Evolutionary conservation across 2,329 filamentous ascomycete species (phyloP), one percentile per base, ranked within the genome.

Genomic region (Stagonosporopsis vannaccii): DNA sequence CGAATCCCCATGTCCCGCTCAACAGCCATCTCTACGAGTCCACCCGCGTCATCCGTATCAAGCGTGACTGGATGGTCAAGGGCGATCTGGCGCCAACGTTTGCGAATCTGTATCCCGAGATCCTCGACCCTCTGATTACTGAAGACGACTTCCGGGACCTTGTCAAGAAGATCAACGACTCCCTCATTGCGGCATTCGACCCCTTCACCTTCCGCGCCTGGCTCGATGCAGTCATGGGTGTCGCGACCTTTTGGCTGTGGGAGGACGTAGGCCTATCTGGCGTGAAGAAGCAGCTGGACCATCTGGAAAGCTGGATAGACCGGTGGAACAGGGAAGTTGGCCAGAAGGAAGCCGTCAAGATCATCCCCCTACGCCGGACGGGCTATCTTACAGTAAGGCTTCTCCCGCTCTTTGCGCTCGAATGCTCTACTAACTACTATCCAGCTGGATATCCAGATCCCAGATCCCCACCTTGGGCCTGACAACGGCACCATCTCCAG

Each of bases 21-120:
- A 82, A 87, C 53, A 96, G 91, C 7, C 82, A 85, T 13, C 87
- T 96, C 62, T 91, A 91, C 70, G 77, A 83, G 41, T 87, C 83
- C 6, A 99, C 95, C 2, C 89, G 94, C 53, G 90, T 99, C 62
- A 97, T 99, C 68, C 89, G 95, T 15, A 89, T 99, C 60, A 88
- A 89, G 55, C 85, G 95, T 37, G 95, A 99, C 76, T 99, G 93
- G 90, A 88, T 98, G 78, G 77, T 93, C 26, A 85, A 88, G 58
- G 95, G 94, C 32, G 95, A 99, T 75, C 80, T 97, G 25, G 94
- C 93, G 1, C 95, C 95, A 0, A 92, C 93, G 0, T 98, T 96
- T 73, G 95, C 91, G 15, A 97, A 98, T 68, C 82, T 97, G 2
- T 99, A 99, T 69, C 95, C 95, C 0, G 95, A 99, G 73, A 96